Evolutionary conservation across 257 asterid genomes (phyloP), one percentile per base, ranked within the genome.

Genomic region (Rhazya stricta): DNA sequence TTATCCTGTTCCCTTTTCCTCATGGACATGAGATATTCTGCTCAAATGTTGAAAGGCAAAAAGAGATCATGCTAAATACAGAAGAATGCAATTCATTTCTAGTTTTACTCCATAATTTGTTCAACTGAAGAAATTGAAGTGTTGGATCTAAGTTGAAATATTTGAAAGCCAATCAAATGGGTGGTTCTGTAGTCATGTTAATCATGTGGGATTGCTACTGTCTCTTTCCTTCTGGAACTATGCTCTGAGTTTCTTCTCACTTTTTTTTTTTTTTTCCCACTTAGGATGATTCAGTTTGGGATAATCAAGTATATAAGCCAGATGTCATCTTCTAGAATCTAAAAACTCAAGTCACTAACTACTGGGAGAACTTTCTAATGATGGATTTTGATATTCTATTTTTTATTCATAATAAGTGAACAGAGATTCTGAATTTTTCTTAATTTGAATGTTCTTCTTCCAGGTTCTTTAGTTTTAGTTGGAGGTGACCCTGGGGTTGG

Each of bases 401-500:
- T 37, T 37, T 19, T 11, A 18, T 37, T n/a, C 46, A 66, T 37
- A 7, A 5, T 25, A 25, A 7, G 27, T 0, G 13, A 42, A 69
- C 15, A 45, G 11, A 45, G 18, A 23, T 43, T 12, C n/a, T 9
- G 8, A 77, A 39, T 50, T 48, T 67, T 69, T 67, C 41, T 70
- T 63, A 15, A 46, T 72, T 73, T 72, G 45, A 51, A 67, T 43
- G 36, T 54, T 73, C 29, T 78, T 5, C 50, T 43, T 76, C 50
- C 84, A 95, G 98, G 99, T 71, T 95, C 97, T 81, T 86, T 95
- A 79, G 91, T 92, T 69, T 86, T 95, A 82, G 90, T 95, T 74
- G 98, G 97, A 37, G 98, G 99, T 69, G 99, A 95, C 85, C 99
- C 99, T 37, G 99, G 99, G 76, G 89, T 95, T 60, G 99, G 99